These are phyloP conservation scores for Jatropha curcas DNA, from an alignment of 345 rosid species.

Conservation along the genomic window DNA sequence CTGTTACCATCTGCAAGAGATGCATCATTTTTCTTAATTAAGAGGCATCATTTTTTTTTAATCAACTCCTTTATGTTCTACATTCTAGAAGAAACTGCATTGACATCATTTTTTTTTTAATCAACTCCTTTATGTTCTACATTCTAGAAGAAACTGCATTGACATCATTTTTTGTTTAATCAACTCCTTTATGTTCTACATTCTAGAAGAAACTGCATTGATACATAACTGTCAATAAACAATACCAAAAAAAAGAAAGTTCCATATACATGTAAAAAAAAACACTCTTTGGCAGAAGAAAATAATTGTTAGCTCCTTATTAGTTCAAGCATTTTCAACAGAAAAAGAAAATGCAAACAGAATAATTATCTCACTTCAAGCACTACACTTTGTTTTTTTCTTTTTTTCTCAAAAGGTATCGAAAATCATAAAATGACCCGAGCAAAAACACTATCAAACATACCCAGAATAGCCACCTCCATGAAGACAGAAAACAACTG, in stretches of 20 bases:
- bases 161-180: background rate
- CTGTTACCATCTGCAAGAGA: background rate
- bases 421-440: background rate
- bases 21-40: background rate
- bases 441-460: constrained; percentile 3
- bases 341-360: background rate
- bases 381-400: too few species aligned
- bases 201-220: background rate
- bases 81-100: too few species aligned
- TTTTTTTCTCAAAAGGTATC: too few species aligned
- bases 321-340: background rate
- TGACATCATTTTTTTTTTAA: too few species aligned
- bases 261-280: background rate
- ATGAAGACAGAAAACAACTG: constrained; percentile 86
- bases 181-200: background rate
- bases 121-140: too few species aligned
- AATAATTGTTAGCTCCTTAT: background rate
- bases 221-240: too few species aligned
- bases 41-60: too few species aligned
- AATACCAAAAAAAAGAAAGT: background rate
- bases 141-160: too few species aligned
- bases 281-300: background rate
- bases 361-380: background rate
- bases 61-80: too few species aligned
- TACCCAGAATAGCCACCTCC: constrained; percentile 98